These are phyloP conservation scores for Claviceps pazoutovae DNA, from an alignment of 2,329 filamentous ascomycete genomes.

Conservation along the genomic window DNA sequence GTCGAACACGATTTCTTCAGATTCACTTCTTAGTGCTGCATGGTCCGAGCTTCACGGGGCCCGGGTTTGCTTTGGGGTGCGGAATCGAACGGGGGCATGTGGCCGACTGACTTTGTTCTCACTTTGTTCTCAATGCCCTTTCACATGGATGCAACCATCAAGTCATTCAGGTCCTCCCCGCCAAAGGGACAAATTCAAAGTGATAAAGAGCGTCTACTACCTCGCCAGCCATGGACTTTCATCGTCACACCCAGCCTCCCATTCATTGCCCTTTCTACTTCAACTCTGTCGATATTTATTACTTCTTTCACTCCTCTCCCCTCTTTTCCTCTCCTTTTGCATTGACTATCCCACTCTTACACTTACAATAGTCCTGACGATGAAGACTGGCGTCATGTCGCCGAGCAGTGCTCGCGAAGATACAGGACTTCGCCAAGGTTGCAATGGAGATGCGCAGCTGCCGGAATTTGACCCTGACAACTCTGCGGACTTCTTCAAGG, in stretches of 20 bases:
- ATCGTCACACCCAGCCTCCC: background rate
- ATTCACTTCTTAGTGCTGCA: background rate
- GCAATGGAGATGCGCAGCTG: too few species aligned
- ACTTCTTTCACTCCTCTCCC: background rate
- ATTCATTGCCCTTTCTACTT: background rate
- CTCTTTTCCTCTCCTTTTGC: background rate
- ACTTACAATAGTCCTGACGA: too few species aligned
- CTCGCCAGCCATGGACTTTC: background rate
- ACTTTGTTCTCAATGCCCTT: conserved; percentile 2
- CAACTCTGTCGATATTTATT: background rate
- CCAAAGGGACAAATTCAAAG: background rate
- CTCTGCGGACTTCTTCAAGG: too few species aligned
- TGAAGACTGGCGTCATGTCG: too few species aligned
- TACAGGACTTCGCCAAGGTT: too few species aligned
- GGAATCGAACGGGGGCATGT: background rate
- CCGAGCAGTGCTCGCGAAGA: too few species aligned
- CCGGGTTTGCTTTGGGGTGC: background rate
- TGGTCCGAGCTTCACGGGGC: background rate
- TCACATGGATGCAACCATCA: background rate
- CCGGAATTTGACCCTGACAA: too few species aligned
- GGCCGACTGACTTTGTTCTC: conserved; percentile 3
- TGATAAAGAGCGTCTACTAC: background rate
- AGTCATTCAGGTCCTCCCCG: background rate
- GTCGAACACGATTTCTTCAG: too few species aligned
- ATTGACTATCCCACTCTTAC: too few species aligned